A percentile compares a stretch with the other conserved stretches of the same genome.
Conservation (phyloP, 306 rosid species). For the Begonia peltatifolia region DNA sequence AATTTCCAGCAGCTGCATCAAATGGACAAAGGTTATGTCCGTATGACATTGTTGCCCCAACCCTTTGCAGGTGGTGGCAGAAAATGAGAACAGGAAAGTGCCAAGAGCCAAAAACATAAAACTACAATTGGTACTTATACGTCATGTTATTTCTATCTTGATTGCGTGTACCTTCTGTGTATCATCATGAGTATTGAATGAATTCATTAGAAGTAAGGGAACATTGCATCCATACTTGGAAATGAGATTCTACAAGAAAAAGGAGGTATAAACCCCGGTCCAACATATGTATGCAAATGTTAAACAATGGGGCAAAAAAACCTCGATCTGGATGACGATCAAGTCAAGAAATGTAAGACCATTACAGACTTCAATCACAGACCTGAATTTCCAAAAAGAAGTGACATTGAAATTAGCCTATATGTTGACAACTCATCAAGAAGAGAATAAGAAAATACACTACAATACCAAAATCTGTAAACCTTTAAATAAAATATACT, state of each 20-base stretch:
- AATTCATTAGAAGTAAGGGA: constrained; percentile 92
- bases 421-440: no score
- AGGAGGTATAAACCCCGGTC: neutral
- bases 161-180: constrained; percentile 51
- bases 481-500: no score
- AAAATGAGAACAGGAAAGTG: neutral
- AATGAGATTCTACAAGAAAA: constrained; percentile 55
- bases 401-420: no score
- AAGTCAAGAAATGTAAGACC: constrained; percentile 90
- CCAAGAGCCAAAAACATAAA: neutral
- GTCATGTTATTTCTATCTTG: no score
- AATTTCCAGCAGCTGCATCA: constrained; percentile 85
- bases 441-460: no score
- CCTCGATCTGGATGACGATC: constrained; percentile 95
- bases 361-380: constrained; percentile 94
- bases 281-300: neutral
- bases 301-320: constrained; percentile 12
- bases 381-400: constrained; percentile 33
- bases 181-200: constrained; percentile 97
- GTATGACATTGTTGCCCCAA: neutral
- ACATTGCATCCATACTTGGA: constrained; percentile 75
- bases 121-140: neutral
- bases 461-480: no score
- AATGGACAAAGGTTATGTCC: no score
- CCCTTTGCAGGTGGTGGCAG: neutral